Evolutionary conservation across 2,329 filamentous ascomycete species (phyloP), one percentile per base, ranked within the genome.

Genomic region (Bipolaris zeicola): DNA sequence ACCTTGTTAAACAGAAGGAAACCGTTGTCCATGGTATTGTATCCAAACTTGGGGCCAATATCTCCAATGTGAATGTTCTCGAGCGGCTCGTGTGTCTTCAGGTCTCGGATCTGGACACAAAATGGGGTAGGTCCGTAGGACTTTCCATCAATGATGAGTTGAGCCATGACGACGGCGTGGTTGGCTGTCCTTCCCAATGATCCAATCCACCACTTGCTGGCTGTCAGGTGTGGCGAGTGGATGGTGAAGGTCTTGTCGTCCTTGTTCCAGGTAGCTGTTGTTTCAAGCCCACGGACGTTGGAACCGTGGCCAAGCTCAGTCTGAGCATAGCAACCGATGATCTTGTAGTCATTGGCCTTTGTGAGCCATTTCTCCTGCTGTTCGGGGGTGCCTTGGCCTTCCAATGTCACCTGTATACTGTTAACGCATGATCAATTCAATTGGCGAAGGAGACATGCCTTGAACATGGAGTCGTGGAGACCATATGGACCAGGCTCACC

Each of bases 151-250:
- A 92, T 83, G 60, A 87, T 83, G 26, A 93, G 81, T 76, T 92
- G 89, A 0, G 90, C 90, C 82, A 93, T 91, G 3, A 93, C 89
- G 2, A 91, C 86, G 1, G 90, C 90, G 69, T 91, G 83, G 71
- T 91, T 93, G 42, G 90, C 90, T 2, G 87, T 88, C 65, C 88
- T 83, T 49, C 90, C 90, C 3, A 93, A 81, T 10, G 89, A 90
- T 1, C 90, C 90, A 65, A 92, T 92, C 90, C 90, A 93, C 89
- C 89, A 94, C 72, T 94, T 94, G 33, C 88, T 89, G 0, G 89
- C 85, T 1, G 90, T 92, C 53, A 92, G 80, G 59, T 86, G 81
- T 8, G 90, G 90, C 0, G 88, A 91, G 75, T 92, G 86, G 34
- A 93, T 81, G 13, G 81, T 87, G 67, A 93, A 92, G 3, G 87